A percentile compares a stretch with the other conserved stretches of the same genome.
phyloP scores from a whole-genome alignment of 2,329 filamentous ascomycete genomes.

The Corniculantispora saksenae region DNA sequence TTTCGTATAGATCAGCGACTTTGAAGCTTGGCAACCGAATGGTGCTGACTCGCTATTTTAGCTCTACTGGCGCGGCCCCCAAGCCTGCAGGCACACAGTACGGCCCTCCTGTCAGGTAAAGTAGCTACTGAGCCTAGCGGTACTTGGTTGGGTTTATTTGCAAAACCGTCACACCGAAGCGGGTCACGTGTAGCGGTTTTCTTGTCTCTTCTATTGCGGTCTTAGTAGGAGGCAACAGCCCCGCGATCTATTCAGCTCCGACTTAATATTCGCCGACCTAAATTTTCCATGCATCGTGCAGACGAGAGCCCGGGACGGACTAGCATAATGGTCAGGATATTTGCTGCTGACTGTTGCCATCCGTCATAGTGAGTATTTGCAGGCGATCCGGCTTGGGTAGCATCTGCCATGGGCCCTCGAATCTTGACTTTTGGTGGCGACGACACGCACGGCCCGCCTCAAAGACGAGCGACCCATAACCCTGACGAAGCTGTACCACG shows the following conservation, averaged over 20 bases:
- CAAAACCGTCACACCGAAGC: neutral
- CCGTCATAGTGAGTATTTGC: neutral
- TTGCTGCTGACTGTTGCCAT: neutral
- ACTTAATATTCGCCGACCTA: neutral
- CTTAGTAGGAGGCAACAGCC: neutral
- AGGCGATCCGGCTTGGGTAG: neutral
- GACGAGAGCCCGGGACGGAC: neutral
- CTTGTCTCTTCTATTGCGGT: neutral
- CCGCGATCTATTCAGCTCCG: neutral
- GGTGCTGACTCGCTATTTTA: neutral
- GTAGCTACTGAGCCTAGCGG: neutral
- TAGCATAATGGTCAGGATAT: neutral
- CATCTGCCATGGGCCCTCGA: neutral
- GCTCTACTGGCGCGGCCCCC: neutral
- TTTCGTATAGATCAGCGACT: neutral
- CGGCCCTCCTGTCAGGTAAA: neutral
- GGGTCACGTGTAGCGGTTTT: constrained; percentile 9
- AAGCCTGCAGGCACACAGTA: neutral
- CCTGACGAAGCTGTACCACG: constrained; percentile 11
- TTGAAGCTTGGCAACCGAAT: neutral
- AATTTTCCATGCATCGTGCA: neutral
- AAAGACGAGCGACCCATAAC: constrained; percentile 8
- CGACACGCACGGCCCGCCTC: constrained; percentile 8
- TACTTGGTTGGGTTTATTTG: too few species aligned
- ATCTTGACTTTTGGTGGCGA: neutral